Evolutionary conservation across 495 filamentous ascomycete genomes (phyloP).

Genomic region (Aspergillus cavernicola): DNA sequence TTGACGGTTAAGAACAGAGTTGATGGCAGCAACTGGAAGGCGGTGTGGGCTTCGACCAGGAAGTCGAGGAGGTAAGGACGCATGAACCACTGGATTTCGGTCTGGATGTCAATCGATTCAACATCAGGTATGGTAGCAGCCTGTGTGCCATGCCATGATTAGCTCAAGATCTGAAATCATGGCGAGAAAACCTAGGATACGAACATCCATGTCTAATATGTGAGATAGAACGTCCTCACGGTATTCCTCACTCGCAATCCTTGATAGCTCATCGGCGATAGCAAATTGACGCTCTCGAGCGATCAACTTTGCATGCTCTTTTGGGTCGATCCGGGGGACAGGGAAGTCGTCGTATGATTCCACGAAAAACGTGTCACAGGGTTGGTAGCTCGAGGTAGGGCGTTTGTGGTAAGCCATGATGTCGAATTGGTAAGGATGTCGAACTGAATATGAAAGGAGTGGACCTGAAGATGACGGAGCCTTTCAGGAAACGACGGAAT

Average conservation of each 20-base stretch:
- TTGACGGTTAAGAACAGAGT: slow-evolving; percentile 96
- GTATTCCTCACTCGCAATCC: slow-evolving; percentile 78
- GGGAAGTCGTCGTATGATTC: slow-evolving; percentile 68
- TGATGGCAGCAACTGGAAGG: slow-evolving; percentile 89
- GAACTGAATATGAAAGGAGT: slow-evolving; percentile 27
- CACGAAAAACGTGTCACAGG: slow-evolving; percentile 81
- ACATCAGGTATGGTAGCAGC: slow-evolving; percentile 88
- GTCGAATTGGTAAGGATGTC: slow-evolving; percentile 26
- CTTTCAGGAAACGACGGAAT: slow-evolving; percentile 45
- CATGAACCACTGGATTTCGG: slow-evolving; percentile 99
- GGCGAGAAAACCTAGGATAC: slow-evolving; percentile 17
- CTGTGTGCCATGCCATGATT: slow-evolving; percentile 54
- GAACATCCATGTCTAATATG: slow-evolving; percentile 95
- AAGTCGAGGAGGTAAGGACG: slow-evolving; percentile 97
- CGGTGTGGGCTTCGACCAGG: slow-evolving; percentile 92
- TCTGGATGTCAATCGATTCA: slow-evolving; percentile 96
- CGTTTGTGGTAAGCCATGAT: slow-evolving; percentile 70
- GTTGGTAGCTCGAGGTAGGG: slow-evolving; percentile 49
- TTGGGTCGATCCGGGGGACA: slow-evolving; percentile 36
- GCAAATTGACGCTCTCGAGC: slow-evolving; percentile 73
- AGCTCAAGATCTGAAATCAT: slow-evolving; percentile 4
- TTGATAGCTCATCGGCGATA: slow-evolving; percentile 84
- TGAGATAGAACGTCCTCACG: slow-evolving; percentile 88
- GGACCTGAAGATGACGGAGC: slow-evolving; percentile 32
- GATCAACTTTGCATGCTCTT: slow-evolving; percentile 70